These are phyloP conservation scores for Fraxinus xanthoxyloides DNA, from an alignment of 305 asterid genomes.

Conservation along the genomic window DNA sequence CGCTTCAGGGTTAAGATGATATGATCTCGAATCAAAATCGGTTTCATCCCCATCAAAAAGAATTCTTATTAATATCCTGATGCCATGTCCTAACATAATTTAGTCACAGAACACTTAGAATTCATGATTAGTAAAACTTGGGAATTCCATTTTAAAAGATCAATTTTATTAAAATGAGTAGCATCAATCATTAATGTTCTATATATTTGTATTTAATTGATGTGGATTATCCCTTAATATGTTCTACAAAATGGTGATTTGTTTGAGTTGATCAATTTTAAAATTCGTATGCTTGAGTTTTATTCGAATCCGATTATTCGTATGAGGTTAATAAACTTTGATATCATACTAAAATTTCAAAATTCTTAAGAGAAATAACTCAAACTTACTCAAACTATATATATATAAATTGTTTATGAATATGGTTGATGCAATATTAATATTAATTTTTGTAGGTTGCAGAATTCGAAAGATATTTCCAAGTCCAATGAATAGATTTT, in stretches of 20 bases:
- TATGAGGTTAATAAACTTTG: background rate
- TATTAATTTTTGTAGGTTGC: background rate
- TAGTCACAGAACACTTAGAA: background rate
- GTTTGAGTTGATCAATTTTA: background rate
- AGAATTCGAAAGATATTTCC: background rate
- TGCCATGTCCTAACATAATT: background rate
- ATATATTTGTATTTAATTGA: too few relatives aligned
- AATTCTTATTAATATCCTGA: too few relatives aligned
- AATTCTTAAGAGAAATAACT: too few relatives aligned
- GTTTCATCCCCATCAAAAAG: background rate
- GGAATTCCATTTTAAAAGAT: too few relatives aligned
- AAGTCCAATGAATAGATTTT: background rate
- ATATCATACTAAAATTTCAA: background rate
- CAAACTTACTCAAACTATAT: background rate
- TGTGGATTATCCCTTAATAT: too few relatives aligned
- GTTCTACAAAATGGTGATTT: background rate
- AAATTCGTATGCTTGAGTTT: too few relatives aligned
- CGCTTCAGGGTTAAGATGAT: background rate
- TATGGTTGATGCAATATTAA: background rate
- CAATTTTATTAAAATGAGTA: too few relatives aligned
- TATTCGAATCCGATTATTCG: background rate
- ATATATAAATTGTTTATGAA: too few relatives aligned
- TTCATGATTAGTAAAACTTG: too few relatives aligned
- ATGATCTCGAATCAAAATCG: too few relatives aligned
- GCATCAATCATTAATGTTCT: too few relatives aligned